Conservation (phyloP, 225 moss, liverwort and hornwort species). For the Sphagnum tenellum region DNA sequence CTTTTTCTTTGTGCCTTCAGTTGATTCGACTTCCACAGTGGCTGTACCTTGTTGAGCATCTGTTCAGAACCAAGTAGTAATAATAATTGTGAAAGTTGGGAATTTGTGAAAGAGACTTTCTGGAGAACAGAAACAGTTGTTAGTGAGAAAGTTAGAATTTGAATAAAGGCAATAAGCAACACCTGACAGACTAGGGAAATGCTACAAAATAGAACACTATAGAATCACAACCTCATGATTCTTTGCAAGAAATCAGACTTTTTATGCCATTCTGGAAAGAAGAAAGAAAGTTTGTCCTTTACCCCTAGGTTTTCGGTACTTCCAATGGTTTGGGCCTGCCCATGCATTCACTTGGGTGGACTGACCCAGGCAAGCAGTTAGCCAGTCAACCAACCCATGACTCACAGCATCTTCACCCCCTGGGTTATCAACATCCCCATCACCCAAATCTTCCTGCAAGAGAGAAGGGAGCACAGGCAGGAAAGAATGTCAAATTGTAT, state of each 20-base stretch:
- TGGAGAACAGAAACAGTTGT: too few relatives aligned
- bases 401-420: slow-evolving; percentile 30
- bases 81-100: too few relatives aligned
- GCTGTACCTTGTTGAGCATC: slow-evolving; percentile 25
- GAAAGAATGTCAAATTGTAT: too few relatives aligned
- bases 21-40: slow-evolving; percentile 15
- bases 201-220: too few relatives aligned
- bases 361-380: slow-evolving; percentile 39
- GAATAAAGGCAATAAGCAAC: too few relatives aligned
- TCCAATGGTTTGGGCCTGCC: slow-evolving; percentile 99
- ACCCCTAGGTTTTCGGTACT: slow-evolving; percentile 76
- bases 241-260: neutral
- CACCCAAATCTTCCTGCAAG: slow-evolving; percentile 45
- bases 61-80: slow-evolving; percentile 6
- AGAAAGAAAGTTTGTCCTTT: neutral
- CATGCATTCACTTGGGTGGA: slow-evolving; percentile 75
- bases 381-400: slow-evolving; percentile 65
- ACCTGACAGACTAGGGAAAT: too few relatives aligned
- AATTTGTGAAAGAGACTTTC: too few relatives aligned
- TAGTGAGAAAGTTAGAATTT: too few relatives aligned
- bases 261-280: too few relatives aligned
- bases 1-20: slow-evolving; percentile 31
- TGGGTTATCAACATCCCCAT: slow-evolving; percentile 38
- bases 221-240: neutral
- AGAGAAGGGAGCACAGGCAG: too few relatives aligned